Evolutionary conservation across 164 flowering plant species (phyloP).

Genomic region (Santalum album): DNA sequence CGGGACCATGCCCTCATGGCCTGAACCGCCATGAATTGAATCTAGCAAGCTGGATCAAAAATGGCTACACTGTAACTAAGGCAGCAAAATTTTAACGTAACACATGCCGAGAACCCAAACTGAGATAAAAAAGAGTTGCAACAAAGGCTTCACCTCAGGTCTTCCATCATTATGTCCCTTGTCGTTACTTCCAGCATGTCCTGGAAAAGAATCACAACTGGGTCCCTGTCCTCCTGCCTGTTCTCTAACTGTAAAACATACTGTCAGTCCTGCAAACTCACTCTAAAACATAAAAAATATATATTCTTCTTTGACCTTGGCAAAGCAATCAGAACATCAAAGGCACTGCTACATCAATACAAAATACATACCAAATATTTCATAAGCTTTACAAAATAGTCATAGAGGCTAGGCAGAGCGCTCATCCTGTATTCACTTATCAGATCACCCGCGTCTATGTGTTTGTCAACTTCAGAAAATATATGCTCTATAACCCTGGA

Average conservation of each 20-base stretch:
- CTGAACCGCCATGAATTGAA: conserved; percentile 62
- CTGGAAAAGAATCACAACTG: conserved; percentile 83
- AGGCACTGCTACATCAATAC: not conserved
- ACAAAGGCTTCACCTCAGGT: conserved; percentile 43
- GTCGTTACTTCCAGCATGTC: conserved; percentile 94
- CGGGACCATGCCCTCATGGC: conserved; percentile 49
- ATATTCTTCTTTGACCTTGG: no score
- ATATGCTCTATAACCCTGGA: conserved; percentile 61
- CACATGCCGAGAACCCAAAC: no score
- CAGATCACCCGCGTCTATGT: conserved; percentile 39
- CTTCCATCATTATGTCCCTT: conserved; percentile 82
- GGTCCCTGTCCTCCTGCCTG: conserved; percentile 52
- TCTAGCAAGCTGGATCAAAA: conserved; percentile 47
- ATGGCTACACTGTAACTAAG: no score
- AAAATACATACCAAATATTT: conserved; percentile 43
- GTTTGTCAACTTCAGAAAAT: conserved; percentile 62
- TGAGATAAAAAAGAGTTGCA: no score
- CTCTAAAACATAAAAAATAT: no score
- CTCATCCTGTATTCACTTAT: conserved; percentile 61
- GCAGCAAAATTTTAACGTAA: no score
- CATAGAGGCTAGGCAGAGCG: conserved; percentile 74
- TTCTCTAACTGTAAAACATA: conserved; percentile 55
- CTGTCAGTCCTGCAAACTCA: no score
- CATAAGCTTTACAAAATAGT: conserved; percentile 65
- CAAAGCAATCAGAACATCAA: not conserved